Conservation (phyloP, 225 moss, liverwort and hornwort genomes). For the Lunularia cruciata region DNA sequence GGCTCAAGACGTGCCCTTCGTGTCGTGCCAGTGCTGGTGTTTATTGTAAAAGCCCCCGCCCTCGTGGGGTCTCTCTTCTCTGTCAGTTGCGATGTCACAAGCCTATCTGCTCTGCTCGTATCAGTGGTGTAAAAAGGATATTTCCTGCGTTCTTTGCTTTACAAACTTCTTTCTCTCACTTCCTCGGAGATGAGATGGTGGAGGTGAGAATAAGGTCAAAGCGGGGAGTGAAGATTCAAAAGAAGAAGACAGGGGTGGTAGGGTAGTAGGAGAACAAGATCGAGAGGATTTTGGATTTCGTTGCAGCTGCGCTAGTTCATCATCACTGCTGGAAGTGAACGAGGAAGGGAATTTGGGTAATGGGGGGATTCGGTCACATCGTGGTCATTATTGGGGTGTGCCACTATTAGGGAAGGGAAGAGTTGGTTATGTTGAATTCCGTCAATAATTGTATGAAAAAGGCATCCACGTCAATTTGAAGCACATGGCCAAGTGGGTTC, state of each 20-base stretch:
- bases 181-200: neutral
- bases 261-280: no score
- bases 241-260: neutral
- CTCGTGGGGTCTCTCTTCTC: neutral
- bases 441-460: neutral
- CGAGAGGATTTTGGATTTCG: no score
- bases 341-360: neutral
- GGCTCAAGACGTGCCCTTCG: neutral
- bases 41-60: conserved; percentile 1
- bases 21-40: neutral
- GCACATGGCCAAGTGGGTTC: neutral
- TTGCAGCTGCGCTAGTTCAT: no score
- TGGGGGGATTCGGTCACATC: neutral
- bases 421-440: neutral
- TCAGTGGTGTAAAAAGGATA: neutral
- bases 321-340: neutral
- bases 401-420: no score
- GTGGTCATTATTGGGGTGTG: neutral
- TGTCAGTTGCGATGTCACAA: neutral
- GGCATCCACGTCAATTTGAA: neutral
- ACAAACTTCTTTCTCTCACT: neutral
- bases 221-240: neutral
- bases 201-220: neutral
- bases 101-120: neutral
- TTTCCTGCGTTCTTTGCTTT: neutral